phyloP scores from a whole-genome alignment of 108 stramenopile genomes.

The Nannochloropsis granulata region DNA sequence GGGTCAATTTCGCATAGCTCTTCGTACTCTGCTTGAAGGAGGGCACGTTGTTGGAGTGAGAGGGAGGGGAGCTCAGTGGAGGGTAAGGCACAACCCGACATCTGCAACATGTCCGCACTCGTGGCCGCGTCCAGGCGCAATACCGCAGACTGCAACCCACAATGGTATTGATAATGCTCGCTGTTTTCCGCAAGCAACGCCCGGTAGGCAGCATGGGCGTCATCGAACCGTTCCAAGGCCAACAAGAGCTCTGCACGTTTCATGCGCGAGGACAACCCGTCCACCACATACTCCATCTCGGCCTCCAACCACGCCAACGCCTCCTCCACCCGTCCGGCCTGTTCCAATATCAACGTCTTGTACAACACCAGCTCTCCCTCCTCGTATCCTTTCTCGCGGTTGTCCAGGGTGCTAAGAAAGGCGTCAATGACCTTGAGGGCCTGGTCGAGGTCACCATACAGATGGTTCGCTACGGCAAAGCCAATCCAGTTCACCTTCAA shows the following conservation, averaged over 20 bases:
- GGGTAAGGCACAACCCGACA: background rate
- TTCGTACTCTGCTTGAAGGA: slow-evolving; percentile 49
- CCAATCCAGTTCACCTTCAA: slow-evolving; percentile 79
- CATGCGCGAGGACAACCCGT: slow-evolving; percentile 45
- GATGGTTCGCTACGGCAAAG: slow-evolving; percentile 73
- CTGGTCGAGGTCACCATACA: slow-evolving; percentile 53
- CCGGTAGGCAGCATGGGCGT: slow-evolving; percentile 48
- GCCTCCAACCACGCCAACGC: slow-evolving; percentile 62
- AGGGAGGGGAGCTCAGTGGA: background rate
- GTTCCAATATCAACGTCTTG: slow-evolving; percentile 59
- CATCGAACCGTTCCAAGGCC: slow-evolving; percentile 47
- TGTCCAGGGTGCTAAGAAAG: slow-evolving; percentile 65
- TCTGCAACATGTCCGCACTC: background rate
- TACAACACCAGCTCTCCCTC: slow-evolving; percentile 80
- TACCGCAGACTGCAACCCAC: slow-evolving; percentile 71
- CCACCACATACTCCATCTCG: slow-evolving; percentile 30
- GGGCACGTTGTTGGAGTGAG: slow-evolving; percentile 34
- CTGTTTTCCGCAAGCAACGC: slow-evolving; percentile 48
- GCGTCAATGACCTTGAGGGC: slow-evolving; percentile 72
- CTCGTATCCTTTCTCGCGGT: slow-evolving; percentile 75
- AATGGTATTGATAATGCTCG: slow-evolving; percentile 76
- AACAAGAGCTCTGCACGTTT: slow-evolving; percentile 55
- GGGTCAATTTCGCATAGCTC: slow-evolving; percentile 12
- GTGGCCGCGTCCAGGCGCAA: slow-evolving; percentile 23
- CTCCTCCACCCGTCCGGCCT: slow-evolving; percentile 54